A percentile compares a stretch with the other conserved stretches of the same genome.
Evolutionary conservation across 768 basidiomycete species (phyloP).

Genomic region (Pulveroboletus ravenelii): DNA sequence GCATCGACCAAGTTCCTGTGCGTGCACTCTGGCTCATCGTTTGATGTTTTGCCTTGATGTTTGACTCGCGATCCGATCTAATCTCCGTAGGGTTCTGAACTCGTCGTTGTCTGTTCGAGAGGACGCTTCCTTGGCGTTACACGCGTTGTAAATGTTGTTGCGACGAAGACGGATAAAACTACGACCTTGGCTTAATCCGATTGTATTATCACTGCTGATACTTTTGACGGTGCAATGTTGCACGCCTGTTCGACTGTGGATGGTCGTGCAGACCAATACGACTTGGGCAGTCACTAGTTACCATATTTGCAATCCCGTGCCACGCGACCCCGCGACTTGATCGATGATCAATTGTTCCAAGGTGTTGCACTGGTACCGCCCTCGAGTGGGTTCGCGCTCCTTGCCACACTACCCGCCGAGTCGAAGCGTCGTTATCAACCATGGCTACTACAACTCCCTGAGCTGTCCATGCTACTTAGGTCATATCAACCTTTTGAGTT

Average conservation of each 20-base stretch:
- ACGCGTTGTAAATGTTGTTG: neutral
- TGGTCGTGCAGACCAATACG: neutral
- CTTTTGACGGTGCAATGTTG: neutral
- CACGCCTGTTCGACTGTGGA: neutral
- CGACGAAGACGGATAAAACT: slow-evolving; percentile 2
- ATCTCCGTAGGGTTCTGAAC: slow-evolving; percentile 3
- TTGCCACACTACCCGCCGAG: no score
- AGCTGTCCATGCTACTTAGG: no score
- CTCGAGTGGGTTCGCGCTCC: no score
- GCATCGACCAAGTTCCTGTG: slow-evolving; percentile 13
- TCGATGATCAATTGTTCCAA: no score
- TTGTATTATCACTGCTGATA: slow-evolving; percentile 10
- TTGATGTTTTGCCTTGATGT: neutral
- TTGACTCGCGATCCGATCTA: neutral
- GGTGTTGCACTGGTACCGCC: no score
- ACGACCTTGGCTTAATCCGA: slow-evolving; percentile 3
- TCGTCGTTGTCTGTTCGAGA: neutral
- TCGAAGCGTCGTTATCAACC: no score
- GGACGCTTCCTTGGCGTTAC: neutral
- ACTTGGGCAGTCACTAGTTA: no score
- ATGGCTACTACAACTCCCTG: no score
- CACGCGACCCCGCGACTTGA: no score
- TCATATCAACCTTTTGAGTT: no score
- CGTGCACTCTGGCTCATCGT: slow-evolving; percentile 6
- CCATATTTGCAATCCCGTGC: no score